Conservation (phyloP, 768 basidiomycete genomes). For the Imleria badia region DNA sequence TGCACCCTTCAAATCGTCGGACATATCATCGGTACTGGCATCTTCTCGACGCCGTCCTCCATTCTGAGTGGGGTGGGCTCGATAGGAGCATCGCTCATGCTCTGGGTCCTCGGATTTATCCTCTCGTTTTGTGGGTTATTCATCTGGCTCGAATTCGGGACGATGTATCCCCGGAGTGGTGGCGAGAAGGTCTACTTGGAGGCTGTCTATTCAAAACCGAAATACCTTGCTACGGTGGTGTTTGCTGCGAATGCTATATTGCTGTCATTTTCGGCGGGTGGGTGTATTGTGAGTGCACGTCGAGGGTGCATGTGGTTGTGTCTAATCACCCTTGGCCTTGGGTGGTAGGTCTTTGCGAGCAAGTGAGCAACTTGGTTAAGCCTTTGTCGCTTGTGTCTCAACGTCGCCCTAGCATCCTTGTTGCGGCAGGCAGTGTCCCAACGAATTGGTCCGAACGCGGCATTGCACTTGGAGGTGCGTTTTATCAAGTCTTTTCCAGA, state of each 20-base stretch:
- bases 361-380: constrained; percentile 18
- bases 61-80: constrained; percentile 57
- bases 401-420: constrained; percentile 42
- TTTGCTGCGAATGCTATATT: constrained; percentile 51
- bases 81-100: constrained; percentile 57
- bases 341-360: constrained; percentile 32
- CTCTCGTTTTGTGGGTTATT: constrained; percentile 60
- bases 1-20: constrained; percentile 58
- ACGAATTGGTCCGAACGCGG: constrained; percentile 58
- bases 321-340: not conserved
- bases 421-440: constrained; percentile 41
- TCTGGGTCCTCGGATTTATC: constrained; percentile 60
- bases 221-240: constrained; percentile 46
- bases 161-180: constrained; percentile 60
- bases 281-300: constrained; percentile 44
- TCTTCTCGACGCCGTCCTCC: constrained; percentile 59
- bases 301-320: not conserved
- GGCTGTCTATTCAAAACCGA: constrained; percentile 48
- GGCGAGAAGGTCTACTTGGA: constrained; percentile 67
- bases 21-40: constrained; percentile 56
- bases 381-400: not conserved
- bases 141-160: constrained; percentile 62
- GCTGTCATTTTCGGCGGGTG: constrained; percentile 40
- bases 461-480: constrained; percentile 55
- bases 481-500: not conserved